These are phyloP conservation scores for Porodaedalea pini DNA, from an alignment of 1,284 basidiomycete genomes.

Conservation along the genomic window DNA sequence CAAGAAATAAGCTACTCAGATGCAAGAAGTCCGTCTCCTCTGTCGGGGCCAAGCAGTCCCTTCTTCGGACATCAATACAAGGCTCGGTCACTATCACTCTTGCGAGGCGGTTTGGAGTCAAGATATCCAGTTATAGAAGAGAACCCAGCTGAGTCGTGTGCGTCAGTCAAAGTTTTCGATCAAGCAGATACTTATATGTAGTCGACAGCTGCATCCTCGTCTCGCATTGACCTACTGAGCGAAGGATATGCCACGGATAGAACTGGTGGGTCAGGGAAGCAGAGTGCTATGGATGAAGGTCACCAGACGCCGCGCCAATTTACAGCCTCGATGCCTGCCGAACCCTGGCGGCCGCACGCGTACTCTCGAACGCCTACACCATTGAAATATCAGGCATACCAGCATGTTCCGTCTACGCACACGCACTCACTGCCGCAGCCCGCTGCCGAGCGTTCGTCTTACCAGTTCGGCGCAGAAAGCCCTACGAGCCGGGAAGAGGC, in stretches of 20 bases:
- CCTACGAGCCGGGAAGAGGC: background rate
- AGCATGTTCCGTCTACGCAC: background rate
- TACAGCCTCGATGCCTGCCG: background rate
- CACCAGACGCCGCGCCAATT: slow-evolving; percentile 3
- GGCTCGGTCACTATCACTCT: background rate
- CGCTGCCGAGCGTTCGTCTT: background rate
- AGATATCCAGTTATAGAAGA: background rate
- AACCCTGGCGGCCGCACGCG: slow-evolving; percentile 8
- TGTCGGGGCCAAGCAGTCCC: background rate
- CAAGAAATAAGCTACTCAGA: background rate
- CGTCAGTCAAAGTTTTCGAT: background rate
- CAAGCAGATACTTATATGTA: background rate
- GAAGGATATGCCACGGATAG: background rate
- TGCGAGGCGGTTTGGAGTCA: background rate
- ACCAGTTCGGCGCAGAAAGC: slow-evolving; percentile 5
- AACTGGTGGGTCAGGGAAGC: background rate
- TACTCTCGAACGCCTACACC: slow-evolving; percentile 7
- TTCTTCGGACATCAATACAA: background rate
- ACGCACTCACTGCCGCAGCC: background rate
- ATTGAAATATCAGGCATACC: background rate
- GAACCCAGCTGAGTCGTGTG: background rate
- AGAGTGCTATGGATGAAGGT: background rate
- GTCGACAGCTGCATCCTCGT: background rate
- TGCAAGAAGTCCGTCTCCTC: background rate
- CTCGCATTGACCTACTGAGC: background rate